Evolutionary conservation across 257 asterid genomes (phyloP).

Genomic region (Solanum chiquidenum): DNA sequence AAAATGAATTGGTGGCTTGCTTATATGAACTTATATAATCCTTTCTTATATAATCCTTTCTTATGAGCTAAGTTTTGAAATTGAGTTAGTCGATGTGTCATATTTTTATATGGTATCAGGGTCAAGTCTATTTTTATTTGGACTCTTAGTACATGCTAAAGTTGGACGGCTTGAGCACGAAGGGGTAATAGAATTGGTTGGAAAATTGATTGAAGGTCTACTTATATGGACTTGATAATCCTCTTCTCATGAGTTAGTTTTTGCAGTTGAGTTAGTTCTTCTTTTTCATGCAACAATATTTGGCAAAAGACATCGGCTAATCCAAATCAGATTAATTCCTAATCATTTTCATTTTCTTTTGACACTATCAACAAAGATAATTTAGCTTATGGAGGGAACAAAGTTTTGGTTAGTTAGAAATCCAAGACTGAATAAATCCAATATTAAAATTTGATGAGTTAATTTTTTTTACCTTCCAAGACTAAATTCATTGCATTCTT

Average conservation of each 20-base stretch:
- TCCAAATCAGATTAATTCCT: too few relatives aligned
- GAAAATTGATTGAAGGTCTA: neutral
- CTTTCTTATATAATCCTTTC: too few relatives aligned
- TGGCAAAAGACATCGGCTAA: neutral
- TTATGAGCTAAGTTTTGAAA: neutral
- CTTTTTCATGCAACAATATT: neutral
- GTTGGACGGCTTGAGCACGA: neutral
- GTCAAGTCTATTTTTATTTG: rapidly evolving
- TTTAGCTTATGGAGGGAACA: neutral
- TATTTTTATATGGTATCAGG: too few relatives aligned
- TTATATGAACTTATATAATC: too few relatives aligned
- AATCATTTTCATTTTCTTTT: neutral
- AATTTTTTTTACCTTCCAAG: neutral
- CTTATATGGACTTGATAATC: neutral
- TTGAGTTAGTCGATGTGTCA: too few relatives aligned
- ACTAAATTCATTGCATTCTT: too few relatives aligned
- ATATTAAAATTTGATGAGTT: neutral
- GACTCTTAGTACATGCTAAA: neutral
- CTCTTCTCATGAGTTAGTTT: neutral
- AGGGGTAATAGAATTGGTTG: too few relatives aligned
- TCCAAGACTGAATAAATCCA: neutral
- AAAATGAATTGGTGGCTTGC: neutral
- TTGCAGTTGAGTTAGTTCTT: neutral
- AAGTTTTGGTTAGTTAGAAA: neutral
- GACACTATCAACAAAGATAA: too few relatives aligned